phyloP scores from a whole-genome alignment of 169 alveolate species.

The Perkinsus marinus region DNA sequence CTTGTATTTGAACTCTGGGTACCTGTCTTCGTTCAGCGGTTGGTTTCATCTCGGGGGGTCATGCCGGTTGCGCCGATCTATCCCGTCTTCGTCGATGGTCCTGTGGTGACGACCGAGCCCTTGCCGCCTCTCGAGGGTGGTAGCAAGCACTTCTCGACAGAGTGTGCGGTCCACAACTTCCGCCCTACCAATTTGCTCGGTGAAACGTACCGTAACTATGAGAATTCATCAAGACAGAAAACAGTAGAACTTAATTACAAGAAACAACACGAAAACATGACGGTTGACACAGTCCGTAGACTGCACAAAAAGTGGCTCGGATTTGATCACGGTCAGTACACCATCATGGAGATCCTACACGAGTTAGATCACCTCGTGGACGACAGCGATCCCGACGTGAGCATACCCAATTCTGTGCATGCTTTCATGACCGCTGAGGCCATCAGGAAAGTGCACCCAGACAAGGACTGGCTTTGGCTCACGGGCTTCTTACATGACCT shows the following conservation, averaged over 20 bases:
- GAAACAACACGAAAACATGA: neutral
- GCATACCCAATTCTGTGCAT: slow-evolving; percentile 22
- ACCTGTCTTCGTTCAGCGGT: too few relatives aligned
- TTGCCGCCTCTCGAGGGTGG: neutral
- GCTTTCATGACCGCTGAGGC: slow-evolving; percentile 29
- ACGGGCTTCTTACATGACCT: neutral
- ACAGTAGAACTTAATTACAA: neutral
- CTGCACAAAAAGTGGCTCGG: slow-evolving; percentile 17
- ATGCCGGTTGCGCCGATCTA: neutral
- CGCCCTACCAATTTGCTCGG: neutral
- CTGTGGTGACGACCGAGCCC: neutral
- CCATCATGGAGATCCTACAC: slow-evolving; percentile 6
- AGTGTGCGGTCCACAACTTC: neutral
- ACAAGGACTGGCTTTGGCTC: slow-evolving; percentile 21
- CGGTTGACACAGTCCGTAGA: neutral
- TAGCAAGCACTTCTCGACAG: neutral
- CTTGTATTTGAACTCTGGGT: too few relatives aligned
- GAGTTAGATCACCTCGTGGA: slow-evolving; percentile 15
- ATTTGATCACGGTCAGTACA: slow-evolving; percentile 18
- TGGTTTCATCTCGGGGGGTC: too few relatives aligned
- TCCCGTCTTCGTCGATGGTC: neutral
- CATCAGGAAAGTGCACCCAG: slow-evolving; percentile 25
- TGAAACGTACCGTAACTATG: slow-evolving; percentile 1
- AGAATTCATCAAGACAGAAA: neutral
- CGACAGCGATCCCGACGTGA: slow-evolving; percentile 25